Base-by-base conservation (phyloP, 768 basidiomycete species). In the Tricholoma bakamatsutake region DNA sequence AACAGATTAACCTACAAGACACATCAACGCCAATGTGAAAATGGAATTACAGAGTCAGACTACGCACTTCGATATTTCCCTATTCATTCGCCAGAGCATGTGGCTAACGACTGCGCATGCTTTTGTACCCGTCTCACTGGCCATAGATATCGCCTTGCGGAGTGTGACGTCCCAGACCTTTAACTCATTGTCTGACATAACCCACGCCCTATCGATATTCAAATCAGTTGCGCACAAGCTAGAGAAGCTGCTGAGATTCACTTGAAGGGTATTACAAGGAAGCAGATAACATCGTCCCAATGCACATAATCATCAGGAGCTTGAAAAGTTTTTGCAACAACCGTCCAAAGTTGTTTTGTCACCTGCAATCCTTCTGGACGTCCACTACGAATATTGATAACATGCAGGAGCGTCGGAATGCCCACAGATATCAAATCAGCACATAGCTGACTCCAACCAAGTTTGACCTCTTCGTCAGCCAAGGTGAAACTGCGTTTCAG, bases 191-290 rank as follows among this genome's bases (percentile, higher is more conserved):
- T 70, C 63, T 0, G 71, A 76, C 66, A 83, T 67, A 7, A 58
- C 59, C 80, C 83, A 81, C 10, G 61, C 58, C 46, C 83, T 85
- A 47, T 47, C 61, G 52, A 39, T 47, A 54, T 47, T 54, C 35
- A 35, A 34, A 48, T 52, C 35, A 53, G 3, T 24, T 45, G 47
- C n/a, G 4, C 42, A 37, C 11, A 1, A 18, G 28, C 40, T 40
- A 42, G 8, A n/a, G 46, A 52, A 18, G 34, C 2, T 24, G 43
- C 8, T 30, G 18, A 47, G 39, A 60, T 69, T 56, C 50, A 84
- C 84, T 75, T 68, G 47, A 82, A 63, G 1, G 84, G 80, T 50
- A 80, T 69, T 0, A 66, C 62, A 17, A 86, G 71, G 54, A 84
- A 73, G 18, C 70, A 67, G 1, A 77, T 61, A 0, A 80, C 55